Conservation (phyloP, 1,284 basidiomycete genomes). For the Sporisorium scitamineum region DNA sequence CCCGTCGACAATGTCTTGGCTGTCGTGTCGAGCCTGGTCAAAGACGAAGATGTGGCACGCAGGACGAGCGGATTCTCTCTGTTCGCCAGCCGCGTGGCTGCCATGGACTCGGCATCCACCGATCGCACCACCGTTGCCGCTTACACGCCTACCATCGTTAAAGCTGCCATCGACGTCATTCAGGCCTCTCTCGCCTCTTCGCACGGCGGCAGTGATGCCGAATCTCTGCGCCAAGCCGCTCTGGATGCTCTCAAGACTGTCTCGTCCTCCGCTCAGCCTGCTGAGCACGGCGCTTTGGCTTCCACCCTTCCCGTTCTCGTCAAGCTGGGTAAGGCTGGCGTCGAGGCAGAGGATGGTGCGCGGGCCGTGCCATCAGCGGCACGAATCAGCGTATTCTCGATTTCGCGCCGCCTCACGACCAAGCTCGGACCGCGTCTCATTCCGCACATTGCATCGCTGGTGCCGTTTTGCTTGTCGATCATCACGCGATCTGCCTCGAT, state of each 20-base stretch:
- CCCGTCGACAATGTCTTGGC: constrained; percentile 48
- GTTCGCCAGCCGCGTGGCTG: constrained; percentile 47
- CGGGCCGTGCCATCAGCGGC: constrained; percentile 24
- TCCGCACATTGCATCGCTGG: constrained; percentile 59
- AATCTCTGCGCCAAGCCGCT: constrained; percentile 43
- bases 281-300: constrained; percentile 46
- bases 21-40: constrained; percentile 47
- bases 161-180: constrained; percentile 39
- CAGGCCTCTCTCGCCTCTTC: constrained; percentile 20
- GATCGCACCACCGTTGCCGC: constrained; percentile 38
- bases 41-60: constrained; percentile 27
- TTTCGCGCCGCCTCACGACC: constrained; percentile 48
- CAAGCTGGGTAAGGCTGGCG: constrained; percentile 40
- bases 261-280: constrained; percentile 21
- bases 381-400: constrained; percentile 50
- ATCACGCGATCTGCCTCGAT: constrained; percentile 16
- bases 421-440: constrained; percentile 64
- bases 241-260: constrained; percentile 54
- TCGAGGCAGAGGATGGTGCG: constrained; percentile 20
- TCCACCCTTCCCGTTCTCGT: constrained; percentile 48
- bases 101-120: constrained; percentile 23
- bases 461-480: constrained; percentile 43
- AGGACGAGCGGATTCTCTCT: constrained; percentile 52
- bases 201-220: constrained; percentile 25
- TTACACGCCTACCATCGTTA: constrained; percentile 46